These are phyloP conservation scores for Quercus lobata DNA, from an alignment of 331 rosid species.

Conservation along the genomic window DNA sequence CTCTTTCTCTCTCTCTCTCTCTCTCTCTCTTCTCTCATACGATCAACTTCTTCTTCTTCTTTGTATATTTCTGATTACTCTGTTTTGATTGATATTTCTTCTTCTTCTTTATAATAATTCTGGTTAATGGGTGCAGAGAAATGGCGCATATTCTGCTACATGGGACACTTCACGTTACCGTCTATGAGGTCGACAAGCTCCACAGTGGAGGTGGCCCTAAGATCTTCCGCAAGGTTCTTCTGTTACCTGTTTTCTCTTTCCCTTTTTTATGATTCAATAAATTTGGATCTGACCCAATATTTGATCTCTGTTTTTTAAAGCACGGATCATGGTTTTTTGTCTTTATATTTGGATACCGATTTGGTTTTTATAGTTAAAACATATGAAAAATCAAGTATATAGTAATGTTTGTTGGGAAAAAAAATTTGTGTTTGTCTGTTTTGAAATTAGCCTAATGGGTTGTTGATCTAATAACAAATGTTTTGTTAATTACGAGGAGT, in stretches of 20 bases:
- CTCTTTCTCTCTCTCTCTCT: too few relatives aligned
- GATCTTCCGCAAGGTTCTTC: slow-evolving; percentile 54
- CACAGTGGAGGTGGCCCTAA: slow-evolving; percentile 41
- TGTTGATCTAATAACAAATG: too few relatives aligned
- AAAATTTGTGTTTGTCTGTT: neutral
- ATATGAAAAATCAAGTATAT: neutral
- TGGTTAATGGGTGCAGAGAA: slow-evolving; percentile 33
- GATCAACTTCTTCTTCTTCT: slow-evolving; percentile 18
- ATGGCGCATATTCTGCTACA: slow-evolving; percentile 83
- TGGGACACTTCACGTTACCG: slow-evolving; percentile 87
- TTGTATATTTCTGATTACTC: slow-evolving; percentile 6
- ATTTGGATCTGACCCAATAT: slow-evolving; percentile 17
- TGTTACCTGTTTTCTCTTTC: neutral
- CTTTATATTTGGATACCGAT: neutral
- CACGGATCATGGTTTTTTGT: neutral
- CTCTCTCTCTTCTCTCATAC: neutral
- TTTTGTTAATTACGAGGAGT: too few relatives aligned
- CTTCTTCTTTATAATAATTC: neutral
- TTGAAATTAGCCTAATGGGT: neutral
- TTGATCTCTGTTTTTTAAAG: neutral
- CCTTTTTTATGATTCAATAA: neutral
- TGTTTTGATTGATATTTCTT: neutral
- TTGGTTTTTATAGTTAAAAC: neutral
- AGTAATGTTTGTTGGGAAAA: neutral
- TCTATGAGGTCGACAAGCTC: slow-evolving; percentile 75